These are phyloP conservation scores for Boletus coccyginus DNA, from an alignment of 768 basidiomycete genomes.

Conservation along the genomic window DNA sequence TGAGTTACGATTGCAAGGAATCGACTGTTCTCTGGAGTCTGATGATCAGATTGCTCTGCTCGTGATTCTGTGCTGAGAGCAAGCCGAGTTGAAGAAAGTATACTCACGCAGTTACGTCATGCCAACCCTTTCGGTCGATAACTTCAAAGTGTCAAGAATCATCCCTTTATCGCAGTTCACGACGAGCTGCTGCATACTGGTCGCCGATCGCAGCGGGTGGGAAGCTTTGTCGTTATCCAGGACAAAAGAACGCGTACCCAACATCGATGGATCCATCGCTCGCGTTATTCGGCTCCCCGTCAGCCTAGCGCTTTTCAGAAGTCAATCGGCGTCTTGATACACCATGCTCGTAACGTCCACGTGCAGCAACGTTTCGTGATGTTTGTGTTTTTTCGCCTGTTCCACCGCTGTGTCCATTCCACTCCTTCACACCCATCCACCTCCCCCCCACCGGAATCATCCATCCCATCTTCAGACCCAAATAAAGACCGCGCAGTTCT, in stretches of 20 bases:
- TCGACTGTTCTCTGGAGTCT: too few relatives aligned
- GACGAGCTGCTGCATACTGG: neutral
- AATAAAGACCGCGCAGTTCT: slow-evolving; percentile 4
- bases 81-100: too few relatives aligned
- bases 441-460: neutral
- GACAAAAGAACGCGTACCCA: neutral
- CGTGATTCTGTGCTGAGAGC: too few relatives aligned
- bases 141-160: too few relatives aligned
- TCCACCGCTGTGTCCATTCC: slow-evolving; percentile 2
- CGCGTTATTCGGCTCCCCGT: too few relatives aligned
- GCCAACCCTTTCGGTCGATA: neutral
- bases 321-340: neutral
- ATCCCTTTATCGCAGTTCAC: neutral
- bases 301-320: too few relatives aligned
- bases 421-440: neutral
- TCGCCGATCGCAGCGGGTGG: too few relatives aligned
- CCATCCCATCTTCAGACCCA: neutral
- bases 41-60: too few relatives aligned
- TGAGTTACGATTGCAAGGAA: neutral
- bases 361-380: neutral
- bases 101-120: neutral
- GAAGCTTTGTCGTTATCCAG: neutral
- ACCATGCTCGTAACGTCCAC: neutral
- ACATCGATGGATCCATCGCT: too few relatives aligned
- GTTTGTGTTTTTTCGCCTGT: slow-evolving; percentile 10